Base-by-base conservation (phyloP, 805 yeast species). In the Teunomyces aglyptinius region DNA sequence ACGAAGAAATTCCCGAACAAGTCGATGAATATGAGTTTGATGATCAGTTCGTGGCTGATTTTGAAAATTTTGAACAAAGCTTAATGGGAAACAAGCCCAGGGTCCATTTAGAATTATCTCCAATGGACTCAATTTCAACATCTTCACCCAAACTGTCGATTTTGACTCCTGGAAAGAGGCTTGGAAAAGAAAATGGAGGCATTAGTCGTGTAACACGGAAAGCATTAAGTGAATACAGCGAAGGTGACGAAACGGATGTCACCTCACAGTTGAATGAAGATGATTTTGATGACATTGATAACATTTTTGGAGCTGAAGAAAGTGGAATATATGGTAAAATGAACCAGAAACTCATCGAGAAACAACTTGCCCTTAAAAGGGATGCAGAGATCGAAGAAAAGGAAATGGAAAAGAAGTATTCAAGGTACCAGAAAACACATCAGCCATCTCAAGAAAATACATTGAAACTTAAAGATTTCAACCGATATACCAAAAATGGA, bases 201-300 rank as follows among this genome's bases (percentile, higher is more conserved):
- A 34, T 46, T 3, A 41, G 31, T 15, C 18, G 51, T 41, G 35
- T 50, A 6, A 48, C 58, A n/a, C 46, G 65, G 6, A 59, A 57
- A 32, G 56, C 69, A 1, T 49, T 69, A 35, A 60, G 69, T 47
- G 72, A 68, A 22, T 68, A 68, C 48, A 67, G 75, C 45, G 76
- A 71, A 45, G 67, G 58, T 4, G 50, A 53, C 33, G 73, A 67
- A 27, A 71, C 76, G 0, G 75, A 70, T 42, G 60, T 63, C 31
- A 70, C 76, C 1, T 62, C 69, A 3, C 67, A 68, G 29, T 55
- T 70, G 49, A 60, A 67, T 43, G 75, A 68, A 22, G 71, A 67
- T 1, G 75, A 66, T 26, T 60, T 63, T 46, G 72, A 67, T 43
- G 71, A 66, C 19, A 45, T 68, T 38, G 76, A 71, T 47, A 61